Evolutionary conservation across 169 alveolate genomes (phyloP), one percentile per base, ranked within the genome.

Genomic region (Babesia ovis): DNA sequence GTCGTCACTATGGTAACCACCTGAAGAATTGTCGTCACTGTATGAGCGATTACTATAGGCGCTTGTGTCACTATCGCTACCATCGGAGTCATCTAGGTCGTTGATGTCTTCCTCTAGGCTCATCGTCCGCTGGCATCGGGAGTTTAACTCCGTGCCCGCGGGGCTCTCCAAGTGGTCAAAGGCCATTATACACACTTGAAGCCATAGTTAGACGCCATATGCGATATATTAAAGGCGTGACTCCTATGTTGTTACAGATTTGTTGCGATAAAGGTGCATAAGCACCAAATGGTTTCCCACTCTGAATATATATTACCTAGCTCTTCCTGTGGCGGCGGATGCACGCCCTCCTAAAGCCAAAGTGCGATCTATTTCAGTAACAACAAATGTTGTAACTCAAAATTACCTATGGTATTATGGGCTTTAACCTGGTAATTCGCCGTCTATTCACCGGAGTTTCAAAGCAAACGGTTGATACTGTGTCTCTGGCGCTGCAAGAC

Each of bases 121-220:
- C 35, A 29, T 32, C 53, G n/a, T 22, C 50, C 62, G 23, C 34
- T 46, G 59, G 74, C 74, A 45, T 29, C 37, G 74, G 48, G 74
- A 64, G 23, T 4, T 46, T 39, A 48, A 64, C 39, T 50, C 61
- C 35, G 16, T 29, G 42, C 39, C 32, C 5, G 62, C 51, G 45
- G 61, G 50, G 25, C 59, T 46, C 39, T 32, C 59, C 32, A 50
- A 5, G 32, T 31, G 34, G 61, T 48, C 61, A 39, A 64, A 48
- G 2, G 59, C 50, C 74, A 64, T 64, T 34, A 39, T 42, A 25
- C n/a, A n/a, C n/a, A n/a, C n/a, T n/a, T n/a, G n/a, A n/a, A n/a
- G n/a, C n/a, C n/a, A n/a, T n/a, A n/a, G n/a, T n/a, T n/a, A n/a
- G n/a, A n/a, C n/a, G n/a, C n/a, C n/a, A n/a, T n/a, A n/a, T n/a